Percentiles rank a stretch among this genome's conserved stretches.
Evolutionary conservation across 2,329 filamentous ascomycete genomes (phyloP).

Genomic region (Arachnomyces sp.): DNA sequence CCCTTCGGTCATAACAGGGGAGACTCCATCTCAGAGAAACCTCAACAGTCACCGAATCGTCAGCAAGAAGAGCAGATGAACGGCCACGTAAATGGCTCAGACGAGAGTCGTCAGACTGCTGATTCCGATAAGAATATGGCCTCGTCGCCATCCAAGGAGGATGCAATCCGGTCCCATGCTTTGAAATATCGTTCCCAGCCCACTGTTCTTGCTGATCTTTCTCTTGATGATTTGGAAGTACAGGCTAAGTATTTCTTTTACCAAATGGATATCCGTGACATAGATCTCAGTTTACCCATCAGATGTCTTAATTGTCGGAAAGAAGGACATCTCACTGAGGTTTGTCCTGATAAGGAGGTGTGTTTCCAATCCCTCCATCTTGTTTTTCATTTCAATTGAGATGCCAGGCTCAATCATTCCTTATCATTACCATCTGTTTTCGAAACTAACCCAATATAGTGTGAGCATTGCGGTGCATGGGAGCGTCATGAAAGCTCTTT

Average conservation of each 20-base stretch:
- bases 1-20: constrained; percentile 6
- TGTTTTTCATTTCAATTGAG: background rate
- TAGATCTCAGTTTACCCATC: constrained; percentile 34
- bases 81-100: background rate
- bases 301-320: constrained; percentile 35
- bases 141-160: constrained; percentile 21
- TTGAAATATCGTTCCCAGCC: constrained; percentile 28
- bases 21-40: too few species aligned
- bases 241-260: constrained; percentile 35
- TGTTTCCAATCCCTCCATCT: constrained; percentile 7
- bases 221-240: constrained; percentile 29
- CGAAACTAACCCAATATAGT: constrained; percentile 19
- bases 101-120: background rate
- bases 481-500: constrained; percentile 31
- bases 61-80: background rate
- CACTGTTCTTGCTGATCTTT: constrained; percentile 29
- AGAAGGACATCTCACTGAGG: constrained; percentile 34
- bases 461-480: constrained; percentile 36
- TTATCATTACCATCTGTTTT: background rate
- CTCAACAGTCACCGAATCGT: background rate
- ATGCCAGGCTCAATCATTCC: background rate
- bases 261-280: constrained; percentile 26
- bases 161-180: constrained; percentile 25
- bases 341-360: constrained; percentile 38
- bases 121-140: background rate